Evolutionary conservation across 805 yeast genomes (phyloP).

Genomic region (Grigorovia humatica): DNA sequence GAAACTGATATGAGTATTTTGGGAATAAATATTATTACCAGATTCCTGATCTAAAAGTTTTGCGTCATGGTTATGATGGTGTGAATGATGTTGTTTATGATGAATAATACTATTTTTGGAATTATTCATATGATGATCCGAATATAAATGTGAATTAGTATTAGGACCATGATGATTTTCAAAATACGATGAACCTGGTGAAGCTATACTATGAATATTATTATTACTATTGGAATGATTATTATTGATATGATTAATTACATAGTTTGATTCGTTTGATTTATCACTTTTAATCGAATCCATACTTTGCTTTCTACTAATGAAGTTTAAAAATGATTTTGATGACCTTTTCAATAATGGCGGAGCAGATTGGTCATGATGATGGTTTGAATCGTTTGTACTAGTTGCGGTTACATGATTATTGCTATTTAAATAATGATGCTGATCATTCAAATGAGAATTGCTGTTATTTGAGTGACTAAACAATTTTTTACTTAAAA

Average conservation of each 20-base stretch:
- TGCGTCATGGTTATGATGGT: not conserved
- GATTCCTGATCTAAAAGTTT: slow-evolving; percentile 1
- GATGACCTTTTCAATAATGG: slow-evolving; percentile 15
- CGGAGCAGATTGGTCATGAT: not conserved
- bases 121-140: not conserved
- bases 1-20: not conserved
- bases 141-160: not conserved
- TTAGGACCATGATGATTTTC: not conserved
- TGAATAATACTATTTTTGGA: not conserved
- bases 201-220: not conserved
- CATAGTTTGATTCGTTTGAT: slow-evolving; percentile 15
- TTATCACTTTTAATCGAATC: slow-evolving; percentile 26
- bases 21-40: slow-evolving; percentile 1
- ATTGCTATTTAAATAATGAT: not conserved
- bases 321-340: slow-evolving; percentile 24
- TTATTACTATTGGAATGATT: slow-evolving; percentile 2
- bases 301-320: slow-evolving; percentile 23
- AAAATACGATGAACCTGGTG: not conserved
- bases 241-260: slow-evolving; percentile 6
- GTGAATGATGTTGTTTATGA: not conserved
- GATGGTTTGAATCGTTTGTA: not conserved
- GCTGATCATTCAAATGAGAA: slow-evolving; percentile 2
- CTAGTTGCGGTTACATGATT: not conserved
- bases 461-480: not conserved
- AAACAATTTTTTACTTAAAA: slow-evolving; percentile 3